Evolutionary conservation across 116 monocot genomes (phyloP).

Genomic region (Thalassia testudinum): DNA sequence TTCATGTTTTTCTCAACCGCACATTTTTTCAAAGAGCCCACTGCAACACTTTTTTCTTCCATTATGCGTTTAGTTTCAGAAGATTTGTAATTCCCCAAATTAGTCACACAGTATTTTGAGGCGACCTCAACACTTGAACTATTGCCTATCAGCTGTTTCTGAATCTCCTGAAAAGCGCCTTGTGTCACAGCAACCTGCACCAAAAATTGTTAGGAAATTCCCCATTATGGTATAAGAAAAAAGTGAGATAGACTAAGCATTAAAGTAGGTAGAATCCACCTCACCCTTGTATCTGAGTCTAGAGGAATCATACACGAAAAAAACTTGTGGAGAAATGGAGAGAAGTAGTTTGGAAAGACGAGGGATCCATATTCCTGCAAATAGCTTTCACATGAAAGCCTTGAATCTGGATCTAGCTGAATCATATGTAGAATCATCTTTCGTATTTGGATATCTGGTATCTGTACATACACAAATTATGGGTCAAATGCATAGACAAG

Average conservation of each 20-base stretch:
- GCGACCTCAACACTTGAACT: constrained; percentile 21
- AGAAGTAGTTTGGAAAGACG: constrained; percentile 85
- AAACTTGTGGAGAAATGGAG: constrained; percentile 84
- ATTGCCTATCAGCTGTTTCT: constrained; percentile 43
- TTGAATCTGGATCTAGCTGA: constrained; percentile 79
- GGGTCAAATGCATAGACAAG: no score
- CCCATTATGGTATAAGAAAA: neutral
- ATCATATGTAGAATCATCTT: constrained; percentile 99
- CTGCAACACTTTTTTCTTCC: neutral
- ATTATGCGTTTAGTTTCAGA: neutral
- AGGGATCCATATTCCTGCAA: constrained; percentile 63
- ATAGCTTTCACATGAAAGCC: constrained; percentile 79
- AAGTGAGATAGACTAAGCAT: no score
- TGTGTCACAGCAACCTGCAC: constrained; percentile 70
- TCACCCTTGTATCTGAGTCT: constrained; percentile 82
- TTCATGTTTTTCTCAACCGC: neutral
- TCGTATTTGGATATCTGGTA: constrained; percentile 75
- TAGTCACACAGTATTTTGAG: neutral
- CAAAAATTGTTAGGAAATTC: neutral
- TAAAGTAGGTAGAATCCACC: constrained; percentile 3
- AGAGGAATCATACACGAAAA: constrained; percentile 85
- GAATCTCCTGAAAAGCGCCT: constrained; percentile 61
- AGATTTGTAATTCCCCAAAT: neutral
- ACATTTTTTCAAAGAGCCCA: constrained; percentile 1
- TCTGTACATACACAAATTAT: constrained; percentile 31